A percentile compares a stretch with the other conserved stretches of the same genome.
These are phyloP conservation scores for Dujonia santamariae DNA, from an alignment of 1,139 yeast genomes.

Conservation along the genomic window DNA sequence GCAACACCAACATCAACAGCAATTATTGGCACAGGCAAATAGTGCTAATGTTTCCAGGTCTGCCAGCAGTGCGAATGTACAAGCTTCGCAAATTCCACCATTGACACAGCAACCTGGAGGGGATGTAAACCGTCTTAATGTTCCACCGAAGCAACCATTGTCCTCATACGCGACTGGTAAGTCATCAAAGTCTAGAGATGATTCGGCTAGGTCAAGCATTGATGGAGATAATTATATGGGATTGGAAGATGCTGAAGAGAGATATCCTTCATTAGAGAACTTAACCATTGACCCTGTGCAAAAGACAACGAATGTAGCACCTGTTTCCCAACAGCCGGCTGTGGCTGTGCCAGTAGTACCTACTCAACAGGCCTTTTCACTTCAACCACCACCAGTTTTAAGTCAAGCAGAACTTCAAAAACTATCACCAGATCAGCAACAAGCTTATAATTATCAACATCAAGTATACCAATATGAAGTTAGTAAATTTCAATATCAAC, in stretches of 20 bases:
- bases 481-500: constrained; percentile 12
- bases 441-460: constrained; percentile 22
- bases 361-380: constrained; percentile 5
- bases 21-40: constrained; percentile 7
- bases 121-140: constrained; percentile 1
- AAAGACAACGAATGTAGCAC: background rate
- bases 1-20: constrained; percentile 9
- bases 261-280: constrained; percentile 41
- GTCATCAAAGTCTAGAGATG: background rate
- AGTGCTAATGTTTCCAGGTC: constrained; percentile 5
- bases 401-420: constrained; percentile 15
- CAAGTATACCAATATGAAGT: constrained; percentile 20
- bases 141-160: background rate
- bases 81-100: background rate
- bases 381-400: constrained; percentile 16
- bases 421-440: constrained; percentile 21
- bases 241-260: constrained; percentile 40
- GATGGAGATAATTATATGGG: constrained; percentile 26
- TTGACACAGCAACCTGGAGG: background rate
- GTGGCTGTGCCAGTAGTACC: background rate
- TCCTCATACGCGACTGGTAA: constrained; percentile 1
- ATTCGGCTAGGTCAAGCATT: constrained; percentile 1
- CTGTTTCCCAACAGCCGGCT: constrained; percentile 3
- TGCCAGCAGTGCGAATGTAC: constrained; percentile 6
- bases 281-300: constrained; percentile 1